Conservation (phyloP, 1,284 basidiomycete genomes). For the Taiwanofungus camphoratus region DNA sequence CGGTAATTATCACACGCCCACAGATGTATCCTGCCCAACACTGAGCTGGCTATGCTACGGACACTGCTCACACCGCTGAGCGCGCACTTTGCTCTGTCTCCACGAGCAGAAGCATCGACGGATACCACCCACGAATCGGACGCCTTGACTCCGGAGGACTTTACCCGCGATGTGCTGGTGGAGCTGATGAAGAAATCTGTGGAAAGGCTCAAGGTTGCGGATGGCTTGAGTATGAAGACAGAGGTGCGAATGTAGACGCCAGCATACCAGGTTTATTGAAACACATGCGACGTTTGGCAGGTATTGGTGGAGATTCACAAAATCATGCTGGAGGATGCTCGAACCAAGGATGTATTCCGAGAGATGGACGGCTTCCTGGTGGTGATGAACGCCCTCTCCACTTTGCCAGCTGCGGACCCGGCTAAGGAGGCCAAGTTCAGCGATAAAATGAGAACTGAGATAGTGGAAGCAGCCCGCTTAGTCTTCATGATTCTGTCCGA, state of each 20-base stretch:
- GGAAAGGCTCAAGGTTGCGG: slow-evolving; percentile 56
- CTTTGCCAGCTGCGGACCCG: slow-evolving; percentile 37
- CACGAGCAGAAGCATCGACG: slow-evolving; percentile 16
- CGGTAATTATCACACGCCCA: too few relatives aligned
- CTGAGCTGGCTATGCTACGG: slow-evolving; percentile 25
- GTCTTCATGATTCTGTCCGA: slow-evolving; percentile 60
- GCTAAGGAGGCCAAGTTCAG: slow-evolving; percentile 15
- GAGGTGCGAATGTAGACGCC: slow-evolving; percentile 37
- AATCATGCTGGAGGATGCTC: slow-evolving; percentile 51
- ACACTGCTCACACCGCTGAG: slow-evolving; percentile 32
- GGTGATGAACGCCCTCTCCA: slow-evolving; percentile 64
- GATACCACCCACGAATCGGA: slow-evolving; percentile 29
- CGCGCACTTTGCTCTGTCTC: slow-evolving; percentile 26
- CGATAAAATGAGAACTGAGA: slow-evolving; percentile 38
- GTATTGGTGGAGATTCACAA: slow-evolving; percentile 55
- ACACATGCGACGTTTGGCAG: slow-evolving; percentile 31
- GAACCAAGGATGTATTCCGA: slow-evolving; percentile 69
- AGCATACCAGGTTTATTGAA: background rate
- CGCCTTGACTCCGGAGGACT: slow-evolving; percentile 56
- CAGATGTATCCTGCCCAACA: slow-evolving; percentile 13
- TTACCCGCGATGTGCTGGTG: slow-evolving; percentile 63
- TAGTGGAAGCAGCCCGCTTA: slow-evolving; percentile 48
- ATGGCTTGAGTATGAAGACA: slow-evolving; percentile 37
- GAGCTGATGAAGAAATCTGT: slow-evolving; percentile 66
- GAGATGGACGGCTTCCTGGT: slow-evolving; percentile 75